Evolutionary conservation across 2,329 filamentous ascomycete genomes (phyloP), one percentile per base, ranked within the genome.

Genomic region (Pestalotiopsis sp.): DNA sequence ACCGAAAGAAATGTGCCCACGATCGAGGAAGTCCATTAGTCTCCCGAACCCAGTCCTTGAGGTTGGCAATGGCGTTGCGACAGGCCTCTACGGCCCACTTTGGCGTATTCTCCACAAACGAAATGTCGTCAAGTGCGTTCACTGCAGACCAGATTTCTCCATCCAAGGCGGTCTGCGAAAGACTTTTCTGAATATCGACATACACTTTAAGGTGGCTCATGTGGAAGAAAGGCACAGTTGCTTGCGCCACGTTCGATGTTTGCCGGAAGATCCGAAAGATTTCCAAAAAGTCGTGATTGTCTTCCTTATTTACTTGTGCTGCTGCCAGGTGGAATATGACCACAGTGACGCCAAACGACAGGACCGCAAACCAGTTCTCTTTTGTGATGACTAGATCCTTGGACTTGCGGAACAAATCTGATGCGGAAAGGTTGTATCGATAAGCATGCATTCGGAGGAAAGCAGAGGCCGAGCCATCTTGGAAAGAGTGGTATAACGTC

Each of bases 361-460:
- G 59, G 4, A 71, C 68, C 0, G 73, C 69, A 11, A 75, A 66
- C 74, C 92, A 94, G 70, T 92, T 91, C 41, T 91, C 88, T 59
- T 90, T 91, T 74, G 93, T 91, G 62, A 90, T 78, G 2, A 83
- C 80, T 36, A 25, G 23, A 4, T 87, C 83, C 72, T 89, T 83
- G 9, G 90, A 88, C 58, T 84, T 85, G 23, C 87, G 83, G 76
- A 94, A 93, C 3, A 93, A 81, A 1, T 66, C 41, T 6, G 75
- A 76, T 7, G 74, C 74, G 38, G 68, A 69, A 27, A 76, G 73
- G 60, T 75, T 71, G 49, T 75, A 65, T 27, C 71, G 70, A 31
- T 72, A 63, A 14, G 73, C 74, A 58, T 58, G 57, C 17, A 66
- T 68, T 45, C 69, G 70, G 7, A 71, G 31, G n/a, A 60, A 55